Conservation (phyloP, 208 protist species). For the Leishmania tropica region DNA sequence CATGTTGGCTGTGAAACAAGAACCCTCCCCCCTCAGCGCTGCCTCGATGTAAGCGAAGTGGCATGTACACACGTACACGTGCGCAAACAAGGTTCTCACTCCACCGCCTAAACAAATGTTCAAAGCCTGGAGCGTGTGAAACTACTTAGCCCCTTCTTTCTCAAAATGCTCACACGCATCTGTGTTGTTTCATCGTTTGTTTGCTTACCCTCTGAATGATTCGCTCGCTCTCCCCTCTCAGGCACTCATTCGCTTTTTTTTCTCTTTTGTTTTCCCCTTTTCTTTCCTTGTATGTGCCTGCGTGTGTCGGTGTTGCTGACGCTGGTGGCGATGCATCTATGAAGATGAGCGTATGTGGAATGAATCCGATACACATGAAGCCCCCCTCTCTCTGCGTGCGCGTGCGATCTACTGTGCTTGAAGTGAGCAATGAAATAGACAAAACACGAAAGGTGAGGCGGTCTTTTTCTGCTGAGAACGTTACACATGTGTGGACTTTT, state of each 20-base stretch:
- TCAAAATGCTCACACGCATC: not conserved
- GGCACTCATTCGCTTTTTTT: not conserved
- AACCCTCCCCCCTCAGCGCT: not conserved
- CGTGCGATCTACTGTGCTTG: not conserved
- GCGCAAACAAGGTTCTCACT: not conserved
- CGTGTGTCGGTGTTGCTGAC: not conserved
- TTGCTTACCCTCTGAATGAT: not conserved
- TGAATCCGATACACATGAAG: constrained; percentile 6
- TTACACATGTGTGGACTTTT: not conserved
- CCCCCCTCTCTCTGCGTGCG: not conserved
- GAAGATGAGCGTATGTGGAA: constrained; percentile 1
- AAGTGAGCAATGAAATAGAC: not conserved
- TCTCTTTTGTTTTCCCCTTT: not conserved
- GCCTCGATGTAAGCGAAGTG: not conserved
- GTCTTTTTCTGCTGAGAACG: not conserved
- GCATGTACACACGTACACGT: not conserved
- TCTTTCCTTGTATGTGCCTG: constrained; percentile 14
- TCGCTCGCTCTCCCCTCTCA: not conserved
- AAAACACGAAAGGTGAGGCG: not conserved
- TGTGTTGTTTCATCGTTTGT: not conserved
- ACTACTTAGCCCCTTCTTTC: not conserved
- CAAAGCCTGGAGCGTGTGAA: not conserved
- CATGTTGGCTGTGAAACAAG: not conserved
- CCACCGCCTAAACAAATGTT: not conserved
- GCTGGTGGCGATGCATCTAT: constrained; percentile 1